These are phyloP conservation scores for Dujonia santamariae DNA, from an alignment of 1,139 yeast genomes.

Conservation along the genomic window DNA sequence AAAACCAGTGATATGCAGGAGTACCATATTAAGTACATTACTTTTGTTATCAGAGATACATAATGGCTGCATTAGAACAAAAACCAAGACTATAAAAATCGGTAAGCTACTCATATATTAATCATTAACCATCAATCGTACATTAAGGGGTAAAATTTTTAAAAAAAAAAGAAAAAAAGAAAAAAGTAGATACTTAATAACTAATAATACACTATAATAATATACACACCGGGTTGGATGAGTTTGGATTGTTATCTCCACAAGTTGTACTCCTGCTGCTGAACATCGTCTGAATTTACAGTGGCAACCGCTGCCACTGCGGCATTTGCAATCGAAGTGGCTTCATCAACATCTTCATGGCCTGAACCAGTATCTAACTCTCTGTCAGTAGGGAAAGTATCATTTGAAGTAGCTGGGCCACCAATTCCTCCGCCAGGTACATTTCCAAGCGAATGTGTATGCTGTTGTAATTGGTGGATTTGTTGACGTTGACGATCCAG, in stretches of 20 bases:
- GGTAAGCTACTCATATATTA: no score
- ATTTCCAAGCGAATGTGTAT: neutral
- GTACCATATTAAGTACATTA: no score
- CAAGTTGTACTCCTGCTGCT: constrained; percentile 33
- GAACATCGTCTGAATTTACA: constrained; percentile 25
- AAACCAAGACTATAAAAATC: neutral
- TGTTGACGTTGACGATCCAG: neutral
- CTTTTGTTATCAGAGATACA: no score
- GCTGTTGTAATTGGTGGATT: neutral
- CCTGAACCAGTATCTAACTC: constrained; percentile 4
- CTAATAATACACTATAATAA: neutral
- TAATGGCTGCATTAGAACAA: no score
- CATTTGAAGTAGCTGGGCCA: neutral
- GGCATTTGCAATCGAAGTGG: constrained; percentile 32
- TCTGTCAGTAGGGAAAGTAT: constrained; percentile 1
- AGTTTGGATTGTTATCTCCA: constrained; percentile 30
- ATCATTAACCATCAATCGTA: no score
- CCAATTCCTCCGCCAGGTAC: neutral
- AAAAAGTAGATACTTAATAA: no score
- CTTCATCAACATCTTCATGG: constrained; percentile 18
- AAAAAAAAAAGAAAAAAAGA: neutral
- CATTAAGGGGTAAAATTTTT: neutral
- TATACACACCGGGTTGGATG: neutral
- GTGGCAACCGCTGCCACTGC: constrained; percentile 37
- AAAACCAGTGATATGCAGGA: no score